phyloP scores from a whole-genome alignment of 768 basidiomycete genomes.

The Mycena sanguinolenta region DNA sequence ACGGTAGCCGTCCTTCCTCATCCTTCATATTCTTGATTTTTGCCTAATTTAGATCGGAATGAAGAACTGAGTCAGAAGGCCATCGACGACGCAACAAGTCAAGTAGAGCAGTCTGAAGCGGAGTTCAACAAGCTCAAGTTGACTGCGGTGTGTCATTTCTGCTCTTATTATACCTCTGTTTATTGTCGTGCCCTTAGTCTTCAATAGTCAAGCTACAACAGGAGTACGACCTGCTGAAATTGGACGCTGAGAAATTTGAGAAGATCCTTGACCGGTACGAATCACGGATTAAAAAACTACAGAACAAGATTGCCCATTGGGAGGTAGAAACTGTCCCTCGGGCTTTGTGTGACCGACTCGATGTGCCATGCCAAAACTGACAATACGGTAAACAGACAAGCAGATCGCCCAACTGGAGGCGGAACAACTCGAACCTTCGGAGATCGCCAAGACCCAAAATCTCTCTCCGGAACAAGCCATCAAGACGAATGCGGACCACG shows the following conservation, averaged over 20 bases:
- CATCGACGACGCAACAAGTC: constrained; percentile 68
- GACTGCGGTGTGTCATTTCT: constrained; percentile 61
- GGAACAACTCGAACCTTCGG: constrained; percentile 73
- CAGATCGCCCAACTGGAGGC: constrained; percentile 73
- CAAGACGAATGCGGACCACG: constrained; percentile 92
- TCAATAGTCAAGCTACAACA: constrained; percentile 74
- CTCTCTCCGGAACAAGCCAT: constrained; percentile 91
- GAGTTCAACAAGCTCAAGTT: constrained; percentile 73
- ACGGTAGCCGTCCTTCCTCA: constrained; percentile 62
- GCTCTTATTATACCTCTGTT: constrained; percentile 12
- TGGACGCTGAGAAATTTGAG: constrained; percentile 84
- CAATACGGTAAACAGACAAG: constrained; percentile 54
- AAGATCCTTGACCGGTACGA: constrained; percentile 81
- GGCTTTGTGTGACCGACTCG: constrained; percentile 56
- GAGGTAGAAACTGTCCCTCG: constrained; percentile 72
- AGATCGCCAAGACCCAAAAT: constrained; percentile 87
- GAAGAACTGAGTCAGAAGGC: constrained; percentile 77
- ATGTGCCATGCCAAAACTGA: constrained; percentile 13
- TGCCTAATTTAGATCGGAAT: constrained; percentile 66
- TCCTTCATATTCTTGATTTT: constrained; percentile 12
- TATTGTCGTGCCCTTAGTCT: constrained; percentile 54
- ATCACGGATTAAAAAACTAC: constrained; percentile 74
- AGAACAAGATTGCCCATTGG: constrained; percentile 75
- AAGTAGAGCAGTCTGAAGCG: constrained; percentile 59
- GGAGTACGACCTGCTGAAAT: constrained; percentile 72